Evolutionary conservation across 768 basidiomycete species (phyloP), one percentile per base, ranked within the genome.

Genomic region (Termitomyces sp.): DNA sequence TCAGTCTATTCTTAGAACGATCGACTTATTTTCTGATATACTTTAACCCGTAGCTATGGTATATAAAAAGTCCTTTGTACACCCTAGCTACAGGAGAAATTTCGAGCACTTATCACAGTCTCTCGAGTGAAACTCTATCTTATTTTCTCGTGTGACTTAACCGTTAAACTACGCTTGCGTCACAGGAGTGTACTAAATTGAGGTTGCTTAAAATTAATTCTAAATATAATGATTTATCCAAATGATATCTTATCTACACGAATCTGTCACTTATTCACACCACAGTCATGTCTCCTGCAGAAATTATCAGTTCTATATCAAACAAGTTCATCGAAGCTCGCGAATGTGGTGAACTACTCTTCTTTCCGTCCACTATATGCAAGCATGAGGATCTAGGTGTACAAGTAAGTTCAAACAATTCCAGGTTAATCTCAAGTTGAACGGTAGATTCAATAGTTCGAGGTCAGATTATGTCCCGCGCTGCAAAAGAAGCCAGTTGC

Each of bases 381-480:
- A 81, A 80, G 51, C 83, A 90, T 68, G 64, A 74, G 10, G 91
- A 94, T 57, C 68, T 77, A 42, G 86, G 81, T 29, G 73, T 91
- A 59, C 82, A 92, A 75, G 94, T 92, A 47, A 31, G 63, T 48
- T 43, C 49, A 38, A 53, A 17, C 46, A 5, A 32, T 29, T n/a
- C 4, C 52, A 12, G 31, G 37, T 15, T 31, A 38, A 17, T 25
- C 14, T 65, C 51, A 40, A 56, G 46, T 60, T 29, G 36, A 12
- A 42, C 29, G 15, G 17, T 34, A 43, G 17, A 56, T 43, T 20
- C 34, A 31, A 11, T 68, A 97, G 96, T 97, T 92, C 72, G 84
- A 96, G 74, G 84, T 98, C 60, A 82, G 90, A 62, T 74, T 92
- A 45, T 97, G 94, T 66, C 91, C 93, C 12, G 91, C 94, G 0